These are phyloP conservation scores for Ophiobolus disseminans DNA, from an alignment of 2,329 filamentous ascomycete genomes.

Conservation along the genomic window DNA sequence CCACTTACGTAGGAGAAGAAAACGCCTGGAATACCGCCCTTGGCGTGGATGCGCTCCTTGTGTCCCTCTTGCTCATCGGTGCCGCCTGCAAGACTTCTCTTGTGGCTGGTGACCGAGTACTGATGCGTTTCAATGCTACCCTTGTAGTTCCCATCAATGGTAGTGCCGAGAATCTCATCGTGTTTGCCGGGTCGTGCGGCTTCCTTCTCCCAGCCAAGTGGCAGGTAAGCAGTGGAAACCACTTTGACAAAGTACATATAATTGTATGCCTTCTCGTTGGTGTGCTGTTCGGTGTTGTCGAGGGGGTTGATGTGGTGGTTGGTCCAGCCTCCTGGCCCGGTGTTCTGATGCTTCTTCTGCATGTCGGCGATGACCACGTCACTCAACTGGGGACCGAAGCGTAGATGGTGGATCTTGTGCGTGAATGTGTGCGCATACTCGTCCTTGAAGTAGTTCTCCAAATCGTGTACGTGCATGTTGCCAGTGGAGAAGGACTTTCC, in stretches of 20 bases:
- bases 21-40: slow-evolving; percentile 92
- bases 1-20: slow-evolving; percentile 94
- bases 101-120: slow-evolving; percentile 97
- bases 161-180: slow-evolving; percentile 58
- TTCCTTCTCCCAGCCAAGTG: slow-evolving; percentile 81
- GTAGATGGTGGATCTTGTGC: slow-evolving; percentile 85
- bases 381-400: slow-evolving; percentile 91
- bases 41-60: slow-evolving; percentile 86
- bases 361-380: slow-evolving; percentile 64
- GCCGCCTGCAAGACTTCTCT: slow-evolving; percentile 83
- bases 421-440: slow-evolving; percentile 80
- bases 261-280: slow-evolving; percentile 84
- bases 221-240: slow-evolving; percentile 92
- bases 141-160: slow-evolving; percentile 63
- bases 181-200: slow-evolving; percentile 49
- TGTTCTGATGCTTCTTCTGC: slow-evolving; percentile 57
- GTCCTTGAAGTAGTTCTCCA: slow-evolving; percentile 91
- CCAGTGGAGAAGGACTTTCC: slow-evolving; percentile 95
- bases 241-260: slow-evolving; percentile 99
- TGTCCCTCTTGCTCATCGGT: slow-evolving; percentile 87
- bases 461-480: slow-evolving; percentile 96
- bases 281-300: slow-evolving; percentile 78
- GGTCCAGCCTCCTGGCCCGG: slow-evolving; percentile 72
- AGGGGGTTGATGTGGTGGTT: slow-evolving; percentile 93
- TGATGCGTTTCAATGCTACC: slow-evolving; percentile 97